These are phyloP conservation scores for Geotrichum citri-aurantii DNA, from an alignment of 1,139 yeast species.

Conservation along the genomic window DNA sequence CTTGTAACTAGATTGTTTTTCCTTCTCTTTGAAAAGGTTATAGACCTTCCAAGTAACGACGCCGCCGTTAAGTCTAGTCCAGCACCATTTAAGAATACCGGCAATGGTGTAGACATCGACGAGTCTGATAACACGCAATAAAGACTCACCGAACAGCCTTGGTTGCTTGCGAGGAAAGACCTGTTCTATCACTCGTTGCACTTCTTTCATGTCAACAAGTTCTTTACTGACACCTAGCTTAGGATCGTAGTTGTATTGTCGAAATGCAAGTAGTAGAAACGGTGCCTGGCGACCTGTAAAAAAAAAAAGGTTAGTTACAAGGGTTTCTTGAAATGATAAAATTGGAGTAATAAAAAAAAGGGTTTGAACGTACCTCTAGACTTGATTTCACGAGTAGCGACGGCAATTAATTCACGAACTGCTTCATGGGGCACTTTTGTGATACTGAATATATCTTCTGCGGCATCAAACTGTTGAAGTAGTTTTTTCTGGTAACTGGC, in stretches of 20 bases:
- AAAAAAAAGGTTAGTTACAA: not conserved
- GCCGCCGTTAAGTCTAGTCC: slow-evolving; percentile 78
- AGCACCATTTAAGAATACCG: slow-evolving; percentile 69
- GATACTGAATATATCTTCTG: slow-evolving; percentile 27
- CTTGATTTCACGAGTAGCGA: slow-evolving; percentile 31
- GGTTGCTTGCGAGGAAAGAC: slow-evolving; percentile 27
- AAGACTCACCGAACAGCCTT: slow-evolving; percentile 30
- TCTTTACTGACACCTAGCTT: slow-evolving; percentile 4
- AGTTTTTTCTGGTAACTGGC: not conserved
- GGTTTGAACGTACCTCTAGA: slow-evolving; percentile 29
- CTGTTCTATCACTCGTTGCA: slow-evolving; percentile 25
- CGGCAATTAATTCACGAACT: slow-evolving; percentile 29
- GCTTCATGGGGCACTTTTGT: slow-evolving; percentile 29
- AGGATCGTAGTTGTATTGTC: slow-evolving; percentile 23
- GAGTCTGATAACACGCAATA: slow-evolving; percentile 28
- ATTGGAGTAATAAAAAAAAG: not conserved
- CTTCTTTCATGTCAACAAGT: slow-evolving; percentile 24
- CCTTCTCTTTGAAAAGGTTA: slow-evolving; percentile 59
- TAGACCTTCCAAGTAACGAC: slow-evolving; percentile 85
- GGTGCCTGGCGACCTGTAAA: slow-evolving; percentile 26
- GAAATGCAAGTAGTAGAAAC: slow-evolving; percentile 31
- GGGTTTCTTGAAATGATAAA: not conserved
- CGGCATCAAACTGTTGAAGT: slow-evolving; percentile 28
- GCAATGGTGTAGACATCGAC: slow-evolving; percentile 48
- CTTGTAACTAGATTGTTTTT: slow-evolving; percentile 52